Evolutionary conservation across 495 filamentous ascomycete species (phyloP).

Genomic region (Friedmanniomyces endolithicus): DNA sequence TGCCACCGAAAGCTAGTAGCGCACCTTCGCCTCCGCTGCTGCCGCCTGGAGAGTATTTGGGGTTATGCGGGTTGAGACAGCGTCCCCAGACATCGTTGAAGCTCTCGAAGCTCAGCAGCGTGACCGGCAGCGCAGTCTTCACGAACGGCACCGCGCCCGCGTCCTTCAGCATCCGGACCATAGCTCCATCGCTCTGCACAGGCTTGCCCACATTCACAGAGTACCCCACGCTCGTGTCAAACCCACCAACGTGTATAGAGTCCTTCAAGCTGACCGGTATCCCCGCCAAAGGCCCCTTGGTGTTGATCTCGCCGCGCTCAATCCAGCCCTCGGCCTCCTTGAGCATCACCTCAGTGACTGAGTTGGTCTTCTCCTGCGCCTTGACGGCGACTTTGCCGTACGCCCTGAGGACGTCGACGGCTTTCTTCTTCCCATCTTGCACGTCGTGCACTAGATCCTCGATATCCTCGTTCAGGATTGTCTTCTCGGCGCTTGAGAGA

Average conservation of each 20-base stretch:
- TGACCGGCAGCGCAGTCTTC: constrained; percentile 90
- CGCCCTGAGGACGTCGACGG: constrained; percentile 58
- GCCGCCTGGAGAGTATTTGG: constrained; percentile 76
- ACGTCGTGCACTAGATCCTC: constrained; percentile 66
- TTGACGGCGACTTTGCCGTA: constrained; percentile 81
- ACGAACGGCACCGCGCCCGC: constrained; percentile 93
- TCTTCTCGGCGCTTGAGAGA: constrained; percentile 47
- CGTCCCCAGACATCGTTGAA: constrained; percentile 78
- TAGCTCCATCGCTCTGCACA: constrained; percentile 51
- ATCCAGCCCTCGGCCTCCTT: constrained; percentile 70
- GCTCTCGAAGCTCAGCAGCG: constrained; percentile 82
- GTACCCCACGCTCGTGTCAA: constrained; percentile 78
- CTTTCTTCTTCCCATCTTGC: constrained; percentile 45
- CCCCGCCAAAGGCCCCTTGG: constrained; percentile 75
- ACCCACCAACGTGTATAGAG: constrained; percentile 70
- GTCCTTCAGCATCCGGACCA: constrained; percentile 71
- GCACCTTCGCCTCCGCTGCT: constrained; percentile 85
- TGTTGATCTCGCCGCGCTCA: constrained; percentile 49
- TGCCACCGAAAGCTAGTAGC: constrained; percentile 70
- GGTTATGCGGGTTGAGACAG: constrained; percentile 71
- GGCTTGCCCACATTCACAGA: constrained; percentile 58
- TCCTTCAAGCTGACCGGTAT: constrained; percentile 88
- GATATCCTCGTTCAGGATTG: constrained; percentile 61
- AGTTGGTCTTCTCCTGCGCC: constrained; percentile 82
- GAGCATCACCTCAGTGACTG: constrained; percentile 80